Base-by-base conservation (phyloP, 2,329 filamentous ascomycete genomes). In the Penicillium griseofulvum region DNA sequence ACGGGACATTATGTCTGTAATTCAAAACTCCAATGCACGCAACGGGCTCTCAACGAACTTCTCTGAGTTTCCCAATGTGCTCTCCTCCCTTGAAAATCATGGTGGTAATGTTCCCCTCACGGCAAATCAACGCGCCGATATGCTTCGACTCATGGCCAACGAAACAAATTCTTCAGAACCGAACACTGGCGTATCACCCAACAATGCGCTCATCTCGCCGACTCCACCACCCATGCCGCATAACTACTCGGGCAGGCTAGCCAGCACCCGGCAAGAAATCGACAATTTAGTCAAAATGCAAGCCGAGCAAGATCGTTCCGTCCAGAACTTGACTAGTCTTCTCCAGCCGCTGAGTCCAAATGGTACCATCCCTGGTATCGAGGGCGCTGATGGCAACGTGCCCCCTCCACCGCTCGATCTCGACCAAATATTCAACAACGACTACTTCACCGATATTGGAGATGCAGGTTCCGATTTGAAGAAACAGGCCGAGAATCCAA, bases 301-400 rank as follows among this genome's bases (percentile, higher is more conserved):
- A 68, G 83, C 85, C 24, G 86, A 93, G 56, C 91, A 96, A 66
- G 86, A 88, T 57, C 82, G 82, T 45, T 88, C 89, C 46, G 88
- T 97, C 1, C 84, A 89, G 58, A 85, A 89, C 55, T 79, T 97
- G 10, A 86, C 86, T 49, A 86, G 84, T 52, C 77, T 91, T 16
- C 81, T 97, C 8, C 87, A 89, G 7, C 91, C 91, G 0, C 80
- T 96, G 12, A 92, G 87, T 65, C 91, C 91, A 0, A 89, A 85
- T 0, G 91, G 90, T 5, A 82, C 83, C 16, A 89, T 96, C 34
- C 89, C 90, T 1, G 89, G 89, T 5, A 72, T 94, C 33, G 73
- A 76, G 36, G 29, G 29, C 12, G 74, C 75, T 47, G 70, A 68
- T 29, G 70, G 70, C 14, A 71, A 65, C 34, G 69, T 80, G 2